Conservation (phyloP, 2,329 filamentous ascomycete species). For the Pseudogymnoascus sp. region DNA sequence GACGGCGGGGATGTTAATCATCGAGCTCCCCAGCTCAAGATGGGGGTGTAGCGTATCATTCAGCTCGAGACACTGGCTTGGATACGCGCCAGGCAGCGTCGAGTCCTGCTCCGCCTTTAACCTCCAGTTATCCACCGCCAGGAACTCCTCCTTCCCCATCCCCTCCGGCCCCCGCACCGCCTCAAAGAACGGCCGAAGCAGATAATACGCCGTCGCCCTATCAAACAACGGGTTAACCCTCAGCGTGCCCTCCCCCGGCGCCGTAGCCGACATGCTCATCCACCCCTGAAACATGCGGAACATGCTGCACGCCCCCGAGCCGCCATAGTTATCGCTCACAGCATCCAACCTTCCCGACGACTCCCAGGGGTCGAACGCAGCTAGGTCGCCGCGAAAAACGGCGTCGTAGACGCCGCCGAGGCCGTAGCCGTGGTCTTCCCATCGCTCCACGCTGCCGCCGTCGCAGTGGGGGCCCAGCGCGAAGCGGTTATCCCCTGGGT, state of each 20-base stretch:
- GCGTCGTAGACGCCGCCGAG: constrained; percentile 59
- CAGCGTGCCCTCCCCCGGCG: constrained; percentile 68
- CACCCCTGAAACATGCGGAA: constrained; percentile 89
- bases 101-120: constrained; percentile 45
- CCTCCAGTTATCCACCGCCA: constrained; percentile 52
- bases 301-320: constrained; percentile 72
- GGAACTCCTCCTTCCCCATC: constrained; percentile 32
- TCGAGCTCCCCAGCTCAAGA: constrained; percentile 49
- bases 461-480: constrained; percentile 67
- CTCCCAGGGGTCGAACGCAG: constrained; percentile 76
- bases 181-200: constrained; percentile 78
- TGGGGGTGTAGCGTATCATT: constrained; percentile 54
- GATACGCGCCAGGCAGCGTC: constrained; percentile 61
- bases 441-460: constrained; percentile 65
- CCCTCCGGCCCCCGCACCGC: constrained; percentile 29
- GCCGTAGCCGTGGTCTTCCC: constrained; percentile 63
- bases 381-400: constrained; percentile 69
- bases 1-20: constrained; percentile 57
- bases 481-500: constrained; percentile 62
- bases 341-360: constrained; percentile 59
- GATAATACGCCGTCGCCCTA: constrained; percentile 68
- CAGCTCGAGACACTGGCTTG: constrained; percentile 55
- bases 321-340: constrained; percentile 68
- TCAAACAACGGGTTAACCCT: constrained; percentile 71
- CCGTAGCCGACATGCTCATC: constrained; percentile 68